Evolutionary conservation across 805 yeast species (phyloP), one percentile per base, ranked within the genome.

Genomic region (Geotrichum ghanense): DNA sequence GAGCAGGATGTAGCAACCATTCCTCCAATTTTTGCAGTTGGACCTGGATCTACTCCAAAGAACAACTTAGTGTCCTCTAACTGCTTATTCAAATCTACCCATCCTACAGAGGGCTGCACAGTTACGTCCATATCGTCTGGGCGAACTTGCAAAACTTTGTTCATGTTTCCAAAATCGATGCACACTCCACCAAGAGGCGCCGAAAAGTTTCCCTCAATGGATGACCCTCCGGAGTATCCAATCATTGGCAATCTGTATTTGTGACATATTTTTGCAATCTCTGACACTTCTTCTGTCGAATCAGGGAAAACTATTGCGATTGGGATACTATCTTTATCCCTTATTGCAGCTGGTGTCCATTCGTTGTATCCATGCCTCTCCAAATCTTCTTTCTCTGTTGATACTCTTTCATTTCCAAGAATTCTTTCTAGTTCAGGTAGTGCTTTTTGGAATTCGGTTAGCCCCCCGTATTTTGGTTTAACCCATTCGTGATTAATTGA

Each of bases 1-100:
- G 89, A 81, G 49, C 90, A 83, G 25, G 82, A 79, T 21, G 85
- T 82, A 6, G 81, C 82, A 41, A 79, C 76, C 77, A 82, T 81
- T 3, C 94, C 94, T 35, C 86, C 84, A 48, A 84, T 78, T 51
- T 79, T 72, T 1, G 90, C 92, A 46, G 87, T 87, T 20, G 90
- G 88, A 42, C 89, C 89, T 0, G 78, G 78, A 60, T 83, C 90
- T 14, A 83, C 83, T 0, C 92, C 92, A 59, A 84, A 80, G 58
- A 84, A 55, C 19, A 80, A 61, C 0, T 75, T 56, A 44, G 72
- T 57, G 5, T 74, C 74, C 5, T 57, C 60, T 45, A 79, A 55
- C 47, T 63, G 73, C 21, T 75, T 78, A 51, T 74, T 75, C 48
- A 84, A 64, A 35, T 78, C 80, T 62, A 79, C 83, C 90, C 92